Percentiles rank a stretch among this genome's conserved stretches.
These are phyloP conservation scores for Trichoderma sp. DNA, from an alignment of 2,329 filamentous ascomycete genomes.

Conservation along the genomic window DNA sequence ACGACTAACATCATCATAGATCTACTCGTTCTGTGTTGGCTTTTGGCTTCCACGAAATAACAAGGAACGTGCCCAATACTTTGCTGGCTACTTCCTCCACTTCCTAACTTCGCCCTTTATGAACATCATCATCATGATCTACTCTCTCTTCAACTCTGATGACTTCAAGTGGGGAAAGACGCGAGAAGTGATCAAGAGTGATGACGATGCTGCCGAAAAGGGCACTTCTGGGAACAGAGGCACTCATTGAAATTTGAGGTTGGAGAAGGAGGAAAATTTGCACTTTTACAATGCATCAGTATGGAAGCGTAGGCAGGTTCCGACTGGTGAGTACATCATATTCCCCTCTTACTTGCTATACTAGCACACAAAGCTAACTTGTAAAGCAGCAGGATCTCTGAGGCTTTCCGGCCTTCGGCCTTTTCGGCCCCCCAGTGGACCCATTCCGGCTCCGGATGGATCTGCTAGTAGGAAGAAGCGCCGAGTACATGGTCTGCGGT, in stretches of 20 bases:
- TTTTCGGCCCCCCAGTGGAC: not conserved
- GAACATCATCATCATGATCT: slow-evolving; percentile 42
- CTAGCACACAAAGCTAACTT: not conserved
- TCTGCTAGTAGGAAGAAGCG: not conserved
- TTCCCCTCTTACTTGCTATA: not conserved
- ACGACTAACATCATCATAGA: slow-evolving; percentile 23
- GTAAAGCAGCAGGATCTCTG: not conserved
- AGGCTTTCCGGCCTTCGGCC: not conserved
- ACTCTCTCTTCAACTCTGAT: slow-evolving; percentile 42
- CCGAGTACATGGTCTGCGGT: not conserved
- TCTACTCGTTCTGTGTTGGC: slow-evolving; percentile 42
- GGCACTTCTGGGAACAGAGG: slow-evolving; percentile 27
- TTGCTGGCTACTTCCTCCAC: slow-evolving; percentile 39
- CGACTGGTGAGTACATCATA: not conserved
- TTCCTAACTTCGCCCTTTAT: slow-evolving; percentile 40
- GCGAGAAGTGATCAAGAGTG: slow-evolving; percentile 34
- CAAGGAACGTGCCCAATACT: slow-evolving; percentile 38
- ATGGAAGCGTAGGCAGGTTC: not conserved
- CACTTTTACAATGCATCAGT: not conserved
- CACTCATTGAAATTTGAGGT: slow-evolving; percentile 19
- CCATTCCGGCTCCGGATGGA: not conserved
- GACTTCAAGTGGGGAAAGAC: slow-evolving; percentile 49
- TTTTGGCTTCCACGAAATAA: slow-evolving; percentile 41
- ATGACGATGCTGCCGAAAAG: slow-evolving; percentile 29
- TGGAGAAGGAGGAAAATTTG: not conserved